A percentile compares a stretch with the other conserved stretches of the same genome.
Evolutionary conservation across 305 asterid species (phyloP).

Genomic region (Fraxinus angustifolia): DNA sequence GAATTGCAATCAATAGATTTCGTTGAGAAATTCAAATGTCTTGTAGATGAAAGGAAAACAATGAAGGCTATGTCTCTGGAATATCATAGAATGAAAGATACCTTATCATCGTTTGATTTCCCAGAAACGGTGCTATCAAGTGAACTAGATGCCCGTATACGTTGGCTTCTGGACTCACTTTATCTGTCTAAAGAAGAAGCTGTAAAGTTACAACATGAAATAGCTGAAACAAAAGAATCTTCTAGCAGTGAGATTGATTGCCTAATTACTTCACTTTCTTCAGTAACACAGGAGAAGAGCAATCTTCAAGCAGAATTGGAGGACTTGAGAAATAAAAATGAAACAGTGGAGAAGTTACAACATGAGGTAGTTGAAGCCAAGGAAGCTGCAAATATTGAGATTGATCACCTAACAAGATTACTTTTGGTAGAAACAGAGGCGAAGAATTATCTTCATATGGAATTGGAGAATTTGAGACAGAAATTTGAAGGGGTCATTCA

Average conservation of each 20-base stretch:
- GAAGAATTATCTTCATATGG: constrained; percentile 43
- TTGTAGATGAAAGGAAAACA: constrained; percentile 59
- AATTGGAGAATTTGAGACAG: constrained; percentile 48
- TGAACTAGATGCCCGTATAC: constrained; percentile 46
- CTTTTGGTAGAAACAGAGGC: constrained; percentile 45
- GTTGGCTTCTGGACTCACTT: constrained; percentile 69
- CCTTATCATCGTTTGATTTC: constrained; percentile 43
- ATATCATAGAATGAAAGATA: constrained; percentile 44
- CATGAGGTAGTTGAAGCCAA: constrained; percentile 36
- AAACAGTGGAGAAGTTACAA: constrained; percentile 34
- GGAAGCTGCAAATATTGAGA: constrained; percentile 39
- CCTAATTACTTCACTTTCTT: constrained; percentile 54
- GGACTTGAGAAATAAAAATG: constrained; percentile 35
- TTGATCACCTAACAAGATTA: constrained; percentile 35
- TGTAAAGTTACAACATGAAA: constrained; percentile 51
- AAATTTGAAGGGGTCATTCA: constrained; percentile 37
- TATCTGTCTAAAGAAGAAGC: constrained; percentile 54
- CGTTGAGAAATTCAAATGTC: constrained; percentile 57
- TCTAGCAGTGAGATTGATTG: constrained; percentile 52
- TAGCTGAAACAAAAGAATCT: constrained; percentile 50
- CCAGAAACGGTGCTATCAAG: constrained; percentile 61
- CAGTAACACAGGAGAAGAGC: constrained; percentile 56
- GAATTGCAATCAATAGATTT: constrained; percentile 52
- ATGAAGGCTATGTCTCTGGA: constrained; percentile 47
- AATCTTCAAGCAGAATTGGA: constrained; percentile 58